Base-by-base conservation (phyloP, 257 asterid genomes). In the Plectranthus barbatus region DNA sequence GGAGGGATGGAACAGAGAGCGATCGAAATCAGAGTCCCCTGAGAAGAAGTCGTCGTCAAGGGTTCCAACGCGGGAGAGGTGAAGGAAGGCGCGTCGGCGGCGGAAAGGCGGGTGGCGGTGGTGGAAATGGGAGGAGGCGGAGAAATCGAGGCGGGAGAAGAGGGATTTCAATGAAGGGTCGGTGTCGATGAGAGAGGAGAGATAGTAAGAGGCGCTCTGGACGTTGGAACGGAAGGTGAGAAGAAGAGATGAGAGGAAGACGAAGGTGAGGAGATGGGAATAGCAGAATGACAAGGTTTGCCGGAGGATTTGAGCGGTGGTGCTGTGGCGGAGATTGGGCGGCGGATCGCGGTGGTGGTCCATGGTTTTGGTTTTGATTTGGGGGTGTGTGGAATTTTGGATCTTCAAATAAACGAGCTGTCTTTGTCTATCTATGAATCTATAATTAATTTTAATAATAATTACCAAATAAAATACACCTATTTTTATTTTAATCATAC, bases 21-120 rank as follows among this genome's bases (percentile, higher is more conserved):
- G 90, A 29, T 87, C 98, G 20, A 82, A 77, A 72, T 91, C 94
- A 0, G 91, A 78, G 66, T 91, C 96, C 71, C 31, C 94, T 26
- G 96, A 88, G 79, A 91, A 88, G 79, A 91, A 91, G 56, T 88
- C 98, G 37, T 91, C 96, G 52, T 91, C 94, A 0, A 87, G 88
- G 53, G 91, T 83, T 13, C 94, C 95, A n/a, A 87, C 88, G 46
- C 82, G 94, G n/a, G 96, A 82, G 66, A 91, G 87, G 64, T 91
- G 98, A 14, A 91, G 90, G 50, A 88, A 91, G 19, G 96, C 82
- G 51, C 96, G 88, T 48, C 94, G 94, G 31, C 81, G 90, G 42
- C 84, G 95, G 76, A 42, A 74, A 46, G 57, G 80, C 33, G 62
- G 73, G 1, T 56, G 66, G 51, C 60, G 84, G 58, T 67, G 66